Evolutionary conservation across 1,284 basidiomycete genomes (phyloP).

Genomic region (Athelia psychrophila): DNA sequence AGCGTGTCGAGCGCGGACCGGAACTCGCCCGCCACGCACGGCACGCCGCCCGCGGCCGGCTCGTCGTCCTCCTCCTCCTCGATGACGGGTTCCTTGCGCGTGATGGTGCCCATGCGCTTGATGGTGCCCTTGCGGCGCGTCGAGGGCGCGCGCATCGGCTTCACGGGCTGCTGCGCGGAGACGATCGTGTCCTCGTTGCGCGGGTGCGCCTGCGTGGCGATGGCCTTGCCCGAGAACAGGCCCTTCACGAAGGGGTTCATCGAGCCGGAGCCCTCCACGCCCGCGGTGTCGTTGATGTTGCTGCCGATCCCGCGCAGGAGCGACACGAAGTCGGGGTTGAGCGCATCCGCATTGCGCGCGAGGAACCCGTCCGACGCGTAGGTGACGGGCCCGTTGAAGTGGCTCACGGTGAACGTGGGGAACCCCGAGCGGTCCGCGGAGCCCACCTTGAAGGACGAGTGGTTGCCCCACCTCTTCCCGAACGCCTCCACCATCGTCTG

Average conservation of each 20-base stretch:
- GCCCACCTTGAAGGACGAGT: slow-evolving; percentile 85
- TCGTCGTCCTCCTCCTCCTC: slow-evolving; percentile 53
- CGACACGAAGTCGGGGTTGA: slow-evolving; percentile 92
- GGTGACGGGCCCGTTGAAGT: slow-evolving; percentile 88
- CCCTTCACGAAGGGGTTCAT: slow-evolving; percentile 90
- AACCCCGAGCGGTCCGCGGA: slow-evolving; percentile 74
- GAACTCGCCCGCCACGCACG: slow-evolving; percentile 89
- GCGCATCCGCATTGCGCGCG: slow-evolving; percentile 84
- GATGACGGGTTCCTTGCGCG: slow-evolving; percentile 39
- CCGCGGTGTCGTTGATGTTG: slow-evolving; percentile 35
- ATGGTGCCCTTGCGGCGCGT: slow-evolving; percentile 76
- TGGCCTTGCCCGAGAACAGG: slow-evolving; percentile 85
- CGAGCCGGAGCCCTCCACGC: slow-evolving; percentile 67
- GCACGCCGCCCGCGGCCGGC: slow-evolving; percentile 35
- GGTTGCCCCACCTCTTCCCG: slow-evolving; percentile 91
- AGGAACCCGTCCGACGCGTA: slow-evolving; percentile 92
- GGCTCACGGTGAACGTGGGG: slow-evolving; percentile 89
- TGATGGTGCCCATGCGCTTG: slow-evolving; percentile 56
- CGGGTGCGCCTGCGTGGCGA: slow-evolving; percentile 89
- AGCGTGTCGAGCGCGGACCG: slow-evolving; percentile 79
- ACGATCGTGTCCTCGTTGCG: slow-evolving; percentile 93
- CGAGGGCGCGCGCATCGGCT: slow-evolving; percentile 91
- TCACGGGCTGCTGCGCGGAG: slow-evolving; percentile 88
- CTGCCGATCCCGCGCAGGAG: slow-evolving; percentile 69
- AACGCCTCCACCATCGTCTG: slow-evolving; percentile 95